Evolutionary conservation across 768 basidiomycete genomes (phyloP), one percentile per base, ranked within the genome.

Genomic region (Trametes cingulata): DNA sequence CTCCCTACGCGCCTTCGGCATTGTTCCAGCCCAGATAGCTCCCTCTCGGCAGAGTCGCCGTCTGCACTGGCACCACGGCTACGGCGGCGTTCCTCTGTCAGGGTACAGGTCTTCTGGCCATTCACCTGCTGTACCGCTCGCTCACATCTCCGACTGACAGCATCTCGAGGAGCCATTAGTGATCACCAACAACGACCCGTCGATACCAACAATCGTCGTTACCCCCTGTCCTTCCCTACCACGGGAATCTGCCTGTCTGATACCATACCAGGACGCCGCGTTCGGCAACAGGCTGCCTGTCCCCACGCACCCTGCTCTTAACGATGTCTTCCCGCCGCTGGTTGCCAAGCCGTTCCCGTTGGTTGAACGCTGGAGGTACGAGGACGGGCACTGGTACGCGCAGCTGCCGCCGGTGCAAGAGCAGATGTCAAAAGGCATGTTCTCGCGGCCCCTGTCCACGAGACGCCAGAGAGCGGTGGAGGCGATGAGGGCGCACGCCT

Each of bases 251-350:
- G 75, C 79, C 1, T 80, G 74, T 46, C 80, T 76, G 59, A 76
- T 83, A 19, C 84, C 85, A 12, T 75, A 75, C 62, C 85, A 87
- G 69, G 80, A 86, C 66, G 73, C 78, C 14, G 80, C 77, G 4
- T 85, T 84, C 66, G 80, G 82, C 36, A 71, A 74, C 48, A 74
- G 74, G 29, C 78, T 85, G 22, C 77, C 79, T 1, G 79, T 86
- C 15, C 85, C 84, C 6, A 72, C 70, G 39, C 74, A 82, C 62
- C 74, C 77, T 2, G 73, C 72, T 24, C 76, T 80, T 60, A 85
- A 85, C 68, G 68, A 72, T 22, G 67, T 70, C n/a, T 78, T 78
- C 64, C 82, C 83, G 45, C 83, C 81, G 6, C 74, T 77, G 68
- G 69, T 51, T 58, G 58, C 56, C 52, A 66, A 52, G 35, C 60